Evolutionary conservation across 2,329 filamentous ascomycete species (phyloP).

Genomic region (Fusarium acutatum): DNA sequence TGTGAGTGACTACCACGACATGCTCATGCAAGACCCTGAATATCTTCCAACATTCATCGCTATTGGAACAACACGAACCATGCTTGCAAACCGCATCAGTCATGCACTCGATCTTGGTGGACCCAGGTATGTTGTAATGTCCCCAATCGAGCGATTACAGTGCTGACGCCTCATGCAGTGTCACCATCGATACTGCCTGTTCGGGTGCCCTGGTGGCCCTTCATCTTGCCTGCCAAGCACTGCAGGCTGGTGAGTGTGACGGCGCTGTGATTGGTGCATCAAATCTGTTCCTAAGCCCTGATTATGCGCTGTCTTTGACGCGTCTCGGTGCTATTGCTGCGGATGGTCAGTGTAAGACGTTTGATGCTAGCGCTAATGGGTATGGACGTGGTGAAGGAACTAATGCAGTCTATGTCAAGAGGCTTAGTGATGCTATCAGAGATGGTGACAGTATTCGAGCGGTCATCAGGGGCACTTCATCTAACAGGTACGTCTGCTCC

Average conservation of each 20-base stretch:
- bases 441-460: slow-evolving; percentile 61
- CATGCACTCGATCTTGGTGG: slow-evolving; percentile 38
- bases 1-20: slow-evolving; percentile 36
- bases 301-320: slow-evolving; percentile 38
- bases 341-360: slow-evolving; percentile 53
- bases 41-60: slow-evolving; percentile 39
- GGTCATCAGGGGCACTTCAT: slow-evolving; percentile 57
- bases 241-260: slow-evolving; percentile 44
- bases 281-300: slow-evolving; percentile 41
- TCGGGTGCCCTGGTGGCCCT: slow-evolving; percentile 54
- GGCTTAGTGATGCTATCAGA: slow-evolving; percentile 58
- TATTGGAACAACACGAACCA: slow-evolving; percentile 39
- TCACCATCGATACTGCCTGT: slow-evolving; percentile 58
- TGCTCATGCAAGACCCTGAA: slow-evolving; percentile 38
- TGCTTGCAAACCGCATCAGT: slow-evolving; percentile 39
- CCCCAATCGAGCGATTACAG: not conserved
- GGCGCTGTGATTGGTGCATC: slow-evolving; percentile 47
- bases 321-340: slow-evolving; percentile 41
- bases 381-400: slow-evolving; percentile 68
- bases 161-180: slow-evolving; percentile 40
- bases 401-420: slow-evolving; percentile 63
- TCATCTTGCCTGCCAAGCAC: slow-evolving; percentile 50
- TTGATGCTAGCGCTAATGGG: slow-evolving; percentile 57
- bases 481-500: slow-evolving; percentile 49
- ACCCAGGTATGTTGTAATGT: slow-evolving; percentile 27